Evolutionary conservation across 345 rosid genomes (phyloP).

Genomic region (Hibiscus tridactylites): DNA sequence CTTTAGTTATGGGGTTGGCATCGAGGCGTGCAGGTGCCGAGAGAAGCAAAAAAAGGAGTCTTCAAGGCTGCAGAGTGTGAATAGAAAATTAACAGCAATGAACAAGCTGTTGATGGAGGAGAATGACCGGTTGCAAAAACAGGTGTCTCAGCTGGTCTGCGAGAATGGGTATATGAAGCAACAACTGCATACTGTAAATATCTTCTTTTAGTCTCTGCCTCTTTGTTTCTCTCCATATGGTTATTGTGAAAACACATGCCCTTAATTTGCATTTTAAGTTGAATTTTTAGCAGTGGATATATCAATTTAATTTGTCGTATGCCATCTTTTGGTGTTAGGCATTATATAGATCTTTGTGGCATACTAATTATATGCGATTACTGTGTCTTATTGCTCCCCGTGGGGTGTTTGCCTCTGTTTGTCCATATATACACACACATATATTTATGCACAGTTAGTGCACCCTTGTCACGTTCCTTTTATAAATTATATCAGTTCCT

Average conservation of each 20-base stretch:
- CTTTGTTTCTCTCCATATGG: not conserved
- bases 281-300: too few relatives aligned
- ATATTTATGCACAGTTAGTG: too few relatives aligned
- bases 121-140: slow-evolving; percentile 95
- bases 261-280: not conserved
- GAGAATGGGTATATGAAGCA: slow-evolving; percentile 91
- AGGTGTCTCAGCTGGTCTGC: slow-evolving; percentile 91
- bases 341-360: not conserved
- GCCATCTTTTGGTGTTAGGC: not conserved
- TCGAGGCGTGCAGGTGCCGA: slow-evolving; percentile 62
- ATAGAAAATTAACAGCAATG: slow-evolving; percentile 91
- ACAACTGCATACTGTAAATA: slow-evolving; percentile 68
- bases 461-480: not conserved
- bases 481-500: not conserved
- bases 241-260: not conserved
- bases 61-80: slow-evolving; percentile 88
- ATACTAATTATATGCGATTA: not conserved
- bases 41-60: slow-evolving; percentile 98
- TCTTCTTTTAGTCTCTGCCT: slow-evolving; percentile 2
- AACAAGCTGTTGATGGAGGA: slow-evolving; percentile 98
- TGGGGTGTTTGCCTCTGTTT: not conserved
- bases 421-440: not conserved
- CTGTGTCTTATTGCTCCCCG: not conserved
- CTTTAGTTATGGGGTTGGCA: slow-evolving; percentile 5
- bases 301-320: not conserved